phyloP scores from a whole-genome alignment of 345 rosid species.

The Murraya paniculata region DNA sequence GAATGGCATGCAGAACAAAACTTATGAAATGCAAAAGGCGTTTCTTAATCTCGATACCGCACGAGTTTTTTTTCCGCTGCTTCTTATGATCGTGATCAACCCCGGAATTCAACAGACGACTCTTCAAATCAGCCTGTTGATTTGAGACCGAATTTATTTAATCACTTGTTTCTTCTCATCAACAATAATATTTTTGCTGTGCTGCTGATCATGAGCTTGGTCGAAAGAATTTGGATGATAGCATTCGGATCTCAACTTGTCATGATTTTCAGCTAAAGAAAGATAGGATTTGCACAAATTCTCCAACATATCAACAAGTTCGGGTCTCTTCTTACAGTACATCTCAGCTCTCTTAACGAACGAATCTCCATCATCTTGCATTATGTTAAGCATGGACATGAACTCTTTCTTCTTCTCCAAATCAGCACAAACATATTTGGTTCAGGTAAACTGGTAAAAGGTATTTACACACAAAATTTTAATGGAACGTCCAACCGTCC shows the following conservation, averaged over 20 bases:
- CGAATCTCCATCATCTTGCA: slow-evolving; percentile 27
- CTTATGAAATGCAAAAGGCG: too few species aligned
- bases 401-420: slow-evolving; percentile 19
- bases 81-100: background rate
- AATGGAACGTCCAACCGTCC: too few species aligned
- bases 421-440: slow-evolving; percentile 12
- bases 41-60: background rate
- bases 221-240: background rate
- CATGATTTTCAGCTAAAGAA: slow-evolving; percentile 18
- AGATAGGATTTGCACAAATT: slow-evolving; percentile 21
- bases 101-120: background rate
- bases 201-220: background rate
- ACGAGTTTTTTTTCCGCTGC: background rate
- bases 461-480: too few species aligned
- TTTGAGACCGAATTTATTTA: slow-evolving; percentile 11
- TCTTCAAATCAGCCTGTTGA: slow-evolving; percentile 11
- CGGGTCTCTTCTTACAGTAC: slow-evolving; percentile 25
- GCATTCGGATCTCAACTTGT: slow-evolving; percentile 16
- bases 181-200: too few species aligned
- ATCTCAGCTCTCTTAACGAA: slow-evolving; percentile 25
- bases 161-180: slow-evolving; percentile 24
- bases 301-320: slow-evolving; percentile 14
- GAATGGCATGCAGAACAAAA: too few species aligned
- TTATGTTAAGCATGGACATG: slow-evolving; percentile 14
- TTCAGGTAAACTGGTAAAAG: too few species aligned